Percentiles rank a stretch among this genome's conserved stretches.
phyloP scores from a whole-genome alignment of 139 green algal species.

The Volvox reticuliferus region DNA sequence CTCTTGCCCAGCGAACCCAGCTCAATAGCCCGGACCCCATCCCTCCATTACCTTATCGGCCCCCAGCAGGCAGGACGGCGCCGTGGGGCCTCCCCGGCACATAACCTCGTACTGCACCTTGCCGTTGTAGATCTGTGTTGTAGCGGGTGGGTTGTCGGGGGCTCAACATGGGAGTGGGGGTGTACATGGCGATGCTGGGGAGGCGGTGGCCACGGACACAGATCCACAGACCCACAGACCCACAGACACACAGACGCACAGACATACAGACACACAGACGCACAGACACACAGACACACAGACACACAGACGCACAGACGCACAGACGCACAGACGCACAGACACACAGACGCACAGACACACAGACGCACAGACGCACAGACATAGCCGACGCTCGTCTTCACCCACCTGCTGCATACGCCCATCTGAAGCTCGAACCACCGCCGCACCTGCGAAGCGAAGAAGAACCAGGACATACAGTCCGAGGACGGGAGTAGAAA shows the following conservation, averaged over 20 bases:
- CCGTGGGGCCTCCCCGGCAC: not conserved
- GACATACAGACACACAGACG: not conserved
- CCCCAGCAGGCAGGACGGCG: constrained; percentile 48
- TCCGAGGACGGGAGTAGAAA: too few relatives aligned
- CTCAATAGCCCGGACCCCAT: not conserved
- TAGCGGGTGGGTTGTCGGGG: not conserved
- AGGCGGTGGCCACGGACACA: too few relatives aligned
- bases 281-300: not conserved
- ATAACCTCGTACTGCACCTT: constrained; percentile 37
- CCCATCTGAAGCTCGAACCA: constrained; percentile 57
- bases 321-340: too few relatives aligned
- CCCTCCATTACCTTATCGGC: constrained; percentile 50
- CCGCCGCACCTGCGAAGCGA: constrained; percentile 15
- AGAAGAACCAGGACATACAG: not conserved
- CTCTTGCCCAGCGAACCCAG: not conserved
- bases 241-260: not conserved
- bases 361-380: not conserved
- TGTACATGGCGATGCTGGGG: not conserved
- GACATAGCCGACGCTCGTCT: not conserved
- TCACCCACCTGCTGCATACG: constrained; percentile 54
- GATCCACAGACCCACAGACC: too few relatives aligned
- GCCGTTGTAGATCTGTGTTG: constrained; percentile 2
- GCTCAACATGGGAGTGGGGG: not conserved
- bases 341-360: not conserved
- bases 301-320: not conserved